These are phyloP conservation scores for Rhytidhysteron rufulum DNA, from an alignment of 2,329 filamentous ascomycete genomes.

Conservation along the genomic window DNA sequence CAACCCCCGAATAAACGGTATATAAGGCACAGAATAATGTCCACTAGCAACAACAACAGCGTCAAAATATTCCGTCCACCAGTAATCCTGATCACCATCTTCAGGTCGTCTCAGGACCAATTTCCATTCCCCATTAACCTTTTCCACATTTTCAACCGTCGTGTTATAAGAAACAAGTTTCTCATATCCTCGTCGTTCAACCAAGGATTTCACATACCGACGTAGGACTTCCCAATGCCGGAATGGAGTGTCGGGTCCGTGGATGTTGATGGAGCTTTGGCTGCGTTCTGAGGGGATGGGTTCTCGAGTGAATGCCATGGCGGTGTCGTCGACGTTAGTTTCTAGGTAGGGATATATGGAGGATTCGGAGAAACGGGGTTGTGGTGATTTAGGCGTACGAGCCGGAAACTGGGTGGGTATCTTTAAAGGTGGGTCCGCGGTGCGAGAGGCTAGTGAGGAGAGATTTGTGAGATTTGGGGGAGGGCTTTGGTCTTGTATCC, in stretches of 20 bases:
- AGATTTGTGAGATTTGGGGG: slow-evolving; percentile 12
- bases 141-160: slow-evolving; percentile 58
- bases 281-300: slow-evolving; percentile 46
- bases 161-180: slow-evolving; percentile 55
- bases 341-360: slow-evolving; percentile 59
- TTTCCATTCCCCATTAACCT: slow-evolving; percentile 48
- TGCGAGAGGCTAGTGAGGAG: slow-evolving; percentile 5
- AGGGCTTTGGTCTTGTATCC: slow-evolving; percentile 19
- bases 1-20: slow-evolving; percentile 49
- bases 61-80: slow-evolving; percentile 63
- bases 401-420: slow-evolving; percentile 17
- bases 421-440: slow-evolving; percentile 14
- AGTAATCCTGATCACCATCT: slow-evolving; percentile 45
- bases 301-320: slow-evolving; percentile 61
- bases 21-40: slow-evolving; percentile 58
- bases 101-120: slow-evolving; percentile 47
- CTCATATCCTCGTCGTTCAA: slow-evolving; percentile 53
- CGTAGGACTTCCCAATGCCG: slow-evolving; percentile 57
- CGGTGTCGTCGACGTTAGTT: slow-evolving; percentile 57
- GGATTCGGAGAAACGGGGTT: slow-evolving; percentile 21
- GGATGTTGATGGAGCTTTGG: slow-evolving; percentile 41
- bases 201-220: slow-evolving; percentile 51
- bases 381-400: slow-evolving; percentile 11
- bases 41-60: slow-evolving; percentile 59
- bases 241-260: slow-evolving; percentile 59